Evolutionary conservation across 1,284 basidiomycete genomes (phyloP), one percentile per base, ranked within the genome.

Genomic region (Somion occarium): DNA sequence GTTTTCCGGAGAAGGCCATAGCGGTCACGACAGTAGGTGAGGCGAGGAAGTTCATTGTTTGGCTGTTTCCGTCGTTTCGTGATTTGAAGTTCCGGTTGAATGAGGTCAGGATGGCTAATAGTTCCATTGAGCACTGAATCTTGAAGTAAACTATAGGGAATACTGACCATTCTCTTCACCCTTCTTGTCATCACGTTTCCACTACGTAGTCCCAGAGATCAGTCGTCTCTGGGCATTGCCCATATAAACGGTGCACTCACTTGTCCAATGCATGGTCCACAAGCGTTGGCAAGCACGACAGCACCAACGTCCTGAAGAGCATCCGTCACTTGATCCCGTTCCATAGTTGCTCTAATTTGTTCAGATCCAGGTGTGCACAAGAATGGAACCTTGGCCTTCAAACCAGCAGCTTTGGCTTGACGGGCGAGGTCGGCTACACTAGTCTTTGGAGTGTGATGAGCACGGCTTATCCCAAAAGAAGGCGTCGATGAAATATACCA

Each of bases 191-290:
- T 88, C 85, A 41, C 97, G 84, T 69, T 98, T 94, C 97, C 97
- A 99, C 82, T 90, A 49, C 1, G 52, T 23, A 9, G 4, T 11
- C 18, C n/a, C n/a, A 20, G 26, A 24, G 23, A 5, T 46, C 13
- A 19, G 30, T 4, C 13, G 5, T 4, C 20, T 13, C 4, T 5
- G 22, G 4, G 20, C 5, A 12, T 13, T 5, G 19, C 13, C 19
- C 23, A 38, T 34, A 54, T 23, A 13, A 44, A 25, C 18, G 34
- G 25, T 18, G 48, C 41, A 60, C 73, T 15, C 61, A 83, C 86
- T 73, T 98, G 97, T 38, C 97, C 97, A 61, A 99, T 99, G 68
- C 97, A 99, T 26, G 97, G 97, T 49, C 97, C 97, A 62, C 97
- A 99, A 1, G 97, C 97, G 68, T 99, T 99, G 12, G 97, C 96